Conservation (phyloP, 164 flowering plant species). For the grape (Vitis vinifera) region DNA sequence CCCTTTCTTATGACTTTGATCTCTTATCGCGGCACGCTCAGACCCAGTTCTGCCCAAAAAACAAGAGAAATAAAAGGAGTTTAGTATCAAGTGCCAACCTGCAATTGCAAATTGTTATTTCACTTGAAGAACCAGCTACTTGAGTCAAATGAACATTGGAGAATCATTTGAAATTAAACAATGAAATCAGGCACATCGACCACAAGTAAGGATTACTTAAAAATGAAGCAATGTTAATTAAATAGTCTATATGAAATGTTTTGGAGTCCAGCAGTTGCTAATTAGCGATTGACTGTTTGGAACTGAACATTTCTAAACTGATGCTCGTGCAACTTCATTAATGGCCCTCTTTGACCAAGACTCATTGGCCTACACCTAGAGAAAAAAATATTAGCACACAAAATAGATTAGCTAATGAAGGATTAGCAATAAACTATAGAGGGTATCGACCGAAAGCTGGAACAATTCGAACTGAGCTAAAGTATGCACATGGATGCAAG, state of each 20-base stretch:
- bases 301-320: not conserved
- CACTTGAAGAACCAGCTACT: not conserved
- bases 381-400: not conserved
- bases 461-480: conserved; percentile 5
- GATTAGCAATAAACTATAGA: not conserved
- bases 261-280: not conserved
- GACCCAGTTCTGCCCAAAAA: conserved; percentile 47
- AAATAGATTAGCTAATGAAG: not conserved
- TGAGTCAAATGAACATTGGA: not conserved
- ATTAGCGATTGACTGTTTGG: not conserved
- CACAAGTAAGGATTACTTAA: not conserved
- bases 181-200: not conserved
- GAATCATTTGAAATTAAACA: not conserved
- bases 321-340: not conserved
- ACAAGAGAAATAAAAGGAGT: not conserved
- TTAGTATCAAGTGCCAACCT: not conserved
- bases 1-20: not conserved
- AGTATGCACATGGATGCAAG: conserved; percentile 7
- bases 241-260: not conserved
- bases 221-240: not conserved
- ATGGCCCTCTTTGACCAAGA: not conserved
- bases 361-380: not conserved
- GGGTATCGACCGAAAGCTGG: too few relatives aligned
- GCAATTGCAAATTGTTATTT: too few relatives aligned
- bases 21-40: conserved; percentile 54